A percentile compares a stretch with the other conserved stretches of the same genome.
phyloP scores from a whole-genome alignment of 495 filamentous ascomycete species.

The Penicillium coprophilum region DNA sequence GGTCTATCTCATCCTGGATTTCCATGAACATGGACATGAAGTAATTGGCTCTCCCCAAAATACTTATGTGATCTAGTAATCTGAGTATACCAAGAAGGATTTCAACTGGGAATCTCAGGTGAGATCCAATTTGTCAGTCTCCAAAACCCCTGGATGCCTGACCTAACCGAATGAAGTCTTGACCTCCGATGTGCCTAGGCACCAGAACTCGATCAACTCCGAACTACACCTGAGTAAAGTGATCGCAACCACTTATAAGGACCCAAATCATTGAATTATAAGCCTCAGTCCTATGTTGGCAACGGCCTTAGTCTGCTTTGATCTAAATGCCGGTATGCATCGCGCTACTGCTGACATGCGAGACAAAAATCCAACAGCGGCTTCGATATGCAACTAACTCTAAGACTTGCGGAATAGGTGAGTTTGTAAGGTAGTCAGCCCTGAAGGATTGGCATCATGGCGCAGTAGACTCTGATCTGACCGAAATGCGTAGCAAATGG shows the following conservation, averaged over 20 bases:
- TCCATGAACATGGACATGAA: no score
- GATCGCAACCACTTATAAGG: no score
- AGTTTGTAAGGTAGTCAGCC: background rate
- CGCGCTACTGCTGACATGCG: background rate
- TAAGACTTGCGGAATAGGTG: background rate
- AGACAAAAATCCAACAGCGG: constrained; percentile 1
- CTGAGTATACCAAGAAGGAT: no score
- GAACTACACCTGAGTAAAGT: background rate
- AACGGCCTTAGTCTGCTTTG: background rate
- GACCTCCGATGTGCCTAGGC: background rate
- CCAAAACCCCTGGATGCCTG: background rate
- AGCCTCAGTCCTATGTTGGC: background rate
- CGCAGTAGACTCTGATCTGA: no score
- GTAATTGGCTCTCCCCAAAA: no score
- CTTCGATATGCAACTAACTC: background rate
- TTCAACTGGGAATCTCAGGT: background rate
- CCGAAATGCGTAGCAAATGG: no score
- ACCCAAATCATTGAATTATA: no score
- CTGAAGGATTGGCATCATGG: background rate
- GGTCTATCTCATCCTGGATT: no score
- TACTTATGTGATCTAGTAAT: no score
- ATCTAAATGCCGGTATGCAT: background rate
- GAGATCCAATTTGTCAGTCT: background rate
- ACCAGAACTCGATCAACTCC: background rate
- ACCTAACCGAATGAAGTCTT: background rate